Base-by-base conservation (phyloP, 768 basidiomycete species). In the Mycena kentingensis region DNA sequence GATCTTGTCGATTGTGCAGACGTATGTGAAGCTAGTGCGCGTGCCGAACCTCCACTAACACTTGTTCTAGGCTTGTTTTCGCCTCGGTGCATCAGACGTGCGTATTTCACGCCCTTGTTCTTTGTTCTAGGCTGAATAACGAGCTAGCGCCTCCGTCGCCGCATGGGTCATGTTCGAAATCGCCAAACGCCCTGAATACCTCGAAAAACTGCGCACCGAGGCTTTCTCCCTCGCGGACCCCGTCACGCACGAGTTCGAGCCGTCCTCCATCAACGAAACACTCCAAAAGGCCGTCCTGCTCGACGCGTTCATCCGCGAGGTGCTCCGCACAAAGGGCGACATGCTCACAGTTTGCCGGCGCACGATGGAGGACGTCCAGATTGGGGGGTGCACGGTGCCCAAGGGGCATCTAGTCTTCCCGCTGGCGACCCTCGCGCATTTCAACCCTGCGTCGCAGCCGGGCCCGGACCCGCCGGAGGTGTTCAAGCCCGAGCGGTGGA, bases 261-360 rank as follows among this genome's bases (percentile, higher is more conserved):
- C 45, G 15, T 32, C 58, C 13, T 55, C 57, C 29, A 55, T 67
- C 26, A 63, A 64, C 4, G 62, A 67, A 2, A 63, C 63, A 4
- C 39, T 70, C 18, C 64, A 63, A n/a, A 63, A 64, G 16, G 63
- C 65, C 1, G 59, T 55, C 16, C 47, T 60, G 28, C 51, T 69
- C 16, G 70, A 72, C 49, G 69, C 69, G 2, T 72, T 72, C 56
- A 65, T 70, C 21, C 66, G 70, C 4, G 69, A 72, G 43, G 70
- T 72, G 11, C 61, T 72, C 64, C 66, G 69, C 12, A 65, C 67
- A 13, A 72, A 72, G 54, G 70, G 70, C 16, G 69, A 70, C 42
- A 69, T 67, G 5, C 60, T 72, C 34, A 62, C 62, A 15, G 57
- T 59, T 8, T 62, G 63, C 39, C 60, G 70, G 4, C 41, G 61